These are phyloP conservation scores for Thelonectria rubi DNA, from an alignment of 2,329 filamentous ascomycete species.

Conservation along the genomic window DNA sequence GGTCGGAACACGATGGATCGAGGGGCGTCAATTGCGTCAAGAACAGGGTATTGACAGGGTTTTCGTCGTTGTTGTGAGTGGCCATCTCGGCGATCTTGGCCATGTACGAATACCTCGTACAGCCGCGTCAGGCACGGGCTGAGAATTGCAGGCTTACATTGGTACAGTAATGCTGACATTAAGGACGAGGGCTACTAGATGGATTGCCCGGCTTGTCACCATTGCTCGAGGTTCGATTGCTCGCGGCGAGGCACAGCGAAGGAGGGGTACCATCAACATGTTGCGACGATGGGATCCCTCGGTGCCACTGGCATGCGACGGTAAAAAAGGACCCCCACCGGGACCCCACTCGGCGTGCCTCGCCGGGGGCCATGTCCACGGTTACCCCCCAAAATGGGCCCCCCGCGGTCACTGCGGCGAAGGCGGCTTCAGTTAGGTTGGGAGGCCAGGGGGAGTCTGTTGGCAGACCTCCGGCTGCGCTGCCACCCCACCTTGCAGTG, in stretches of 20 bases:
- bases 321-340: conserved; percentile 30
- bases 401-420: conserved; percentile 34
- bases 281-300: conserved; percentile 26
- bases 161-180: neutral
- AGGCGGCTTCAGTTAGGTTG: conserved; percentile 14
- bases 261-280: conserved; percentile 27
- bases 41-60: conserved; percentile 11
- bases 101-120: neutral
- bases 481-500: conserved; percentile 8
- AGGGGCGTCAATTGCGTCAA: conserved; percentile 23
- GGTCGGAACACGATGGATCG: conserved; percentile 11
- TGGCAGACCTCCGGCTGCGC: neutral
- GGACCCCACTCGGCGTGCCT: conserved; percentile 39
- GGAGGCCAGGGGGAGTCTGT: neutral
- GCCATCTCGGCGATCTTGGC: conserved; percentile 24
- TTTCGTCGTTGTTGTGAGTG: conserved; percentile 15
- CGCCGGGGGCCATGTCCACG: conserved; percentile 33
- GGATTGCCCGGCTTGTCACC: neutral
- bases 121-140: neutral
- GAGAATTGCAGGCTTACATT: conserved; percentile 2
- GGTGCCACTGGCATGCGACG: conserved; percentile 32
- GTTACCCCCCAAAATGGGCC: conserved; percentile 21
- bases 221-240: conserved; percentile 1
- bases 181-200: no score
- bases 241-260: conserved; percentile 23